Conservation (phyloP, 768 basidiomycete genomes). For the Tulasnella sp. region DNA sequence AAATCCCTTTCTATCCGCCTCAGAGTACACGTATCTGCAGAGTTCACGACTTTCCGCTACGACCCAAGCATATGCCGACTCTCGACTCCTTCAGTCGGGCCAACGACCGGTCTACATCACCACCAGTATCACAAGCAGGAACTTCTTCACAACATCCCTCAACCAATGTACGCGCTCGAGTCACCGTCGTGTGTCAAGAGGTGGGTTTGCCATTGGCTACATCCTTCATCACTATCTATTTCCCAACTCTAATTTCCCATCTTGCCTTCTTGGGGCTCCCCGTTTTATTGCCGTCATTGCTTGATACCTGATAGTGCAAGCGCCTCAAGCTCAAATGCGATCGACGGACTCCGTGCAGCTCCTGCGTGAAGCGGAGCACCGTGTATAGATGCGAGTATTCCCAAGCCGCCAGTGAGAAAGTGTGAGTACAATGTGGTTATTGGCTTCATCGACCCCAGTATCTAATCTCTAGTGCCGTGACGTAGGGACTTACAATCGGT, state of each 20-base stretch:
- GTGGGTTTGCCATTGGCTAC: conserved; percentile 31
- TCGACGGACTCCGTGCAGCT: conserved; percentile 62
- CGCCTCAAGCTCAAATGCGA: conserved; percentile 82
- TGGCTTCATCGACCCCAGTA: not conserved
- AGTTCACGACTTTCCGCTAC: no score
- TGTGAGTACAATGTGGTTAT: conserved; percentile 36
- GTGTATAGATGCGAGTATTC: conserved; percentile 18
- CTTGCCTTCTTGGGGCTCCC: not conserved
- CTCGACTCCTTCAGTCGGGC: no score
- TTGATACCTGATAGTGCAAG: conserved; percentile 50
- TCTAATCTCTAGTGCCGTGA: not conserved
- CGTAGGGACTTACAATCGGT: conserved; percentile 68
- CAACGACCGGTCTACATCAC: no score
- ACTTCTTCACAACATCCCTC: not conserved
- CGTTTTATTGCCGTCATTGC: not conserved
- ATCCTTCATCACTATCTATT: not conserved
- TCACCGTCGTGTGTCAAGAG: conserved; percentile 77
- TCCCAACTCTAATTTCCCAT: not conserved
- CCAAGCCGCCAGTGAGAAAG: conserved; percentile 75
- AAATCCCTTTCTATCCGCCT: no score
- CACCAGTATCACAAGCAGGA: no score
- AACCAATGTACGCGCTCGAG: conserved; percentile 47
- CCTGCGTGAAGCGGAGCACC: conserved; percentile 62
- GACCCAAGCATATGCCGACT: no score
- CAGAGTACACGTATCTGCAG: no score